These are phyloP conservation scores for Fusarium penzigii DNA, from an alignment of 2,329 filamentous ascomycete genomes.

Conservation along the genomic window DNA sequence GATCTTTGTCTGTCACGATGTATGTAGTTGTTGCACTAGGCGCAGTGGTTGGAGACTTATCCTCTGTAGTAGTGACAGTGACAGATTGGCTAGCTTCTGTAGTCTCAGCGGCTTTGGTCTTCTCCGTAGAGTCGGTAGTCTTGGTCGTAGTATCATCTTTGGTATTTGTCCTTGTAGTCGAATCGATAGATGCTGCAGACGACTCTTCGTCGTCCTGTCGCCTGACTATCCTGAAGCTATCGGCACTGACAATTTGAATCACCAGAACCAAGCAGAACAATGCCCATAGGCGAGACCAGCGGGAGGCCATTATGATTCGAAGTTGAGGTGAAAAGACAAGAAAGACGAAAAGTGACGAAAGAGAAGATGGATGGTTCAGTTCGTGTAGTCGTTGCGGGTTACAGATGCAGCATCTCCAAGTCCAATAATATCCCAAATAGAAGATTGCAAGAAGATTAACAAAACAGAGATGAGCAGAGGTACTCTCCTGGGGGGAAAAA, in stretches of 20 bases:
- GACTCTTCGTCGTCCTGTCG: constrained; percentile 35
- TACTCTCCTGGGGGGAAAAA: too few species aligned
- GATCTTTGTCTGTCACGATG: constrained; percentile 15
- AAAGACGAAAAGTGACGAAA: too few species aligned
- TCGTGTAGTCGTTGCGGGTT: too few species aligned
- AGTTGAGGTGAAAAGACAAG: too few species aligned
- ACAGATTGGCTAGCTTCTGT: constrained; percentile 9
- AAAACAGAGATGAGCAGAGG: too few species aligned
- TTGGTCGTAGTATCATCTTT: constrained; percentile 12
- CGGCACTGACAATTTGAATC: constrained; percentile 39
- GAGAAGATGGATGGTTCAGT: too few species aligned
- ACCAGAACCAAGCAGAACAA: constrained; percentile 42
- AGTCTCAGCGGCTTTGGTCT: constrained; percentile 12
- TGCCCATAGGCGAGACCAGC: constrained; percentile 36
- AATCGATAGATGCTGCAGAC: constrained; percentile 14
- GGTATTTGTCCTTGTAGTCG: constrained; percentile 8
- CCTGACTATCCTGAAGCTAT: constrained; percentile 32
- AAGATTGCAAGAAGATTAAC: too few species aligned
- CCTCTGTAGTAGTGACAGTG: constrained; percentile 14
- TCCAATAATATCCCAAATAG: too few species aligned
- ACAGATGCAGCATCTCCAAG: too few species aligned
- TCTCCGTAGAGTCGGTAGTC: constrained; percentile 12
- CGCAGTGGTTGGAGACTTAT: constrained; percentile 11
- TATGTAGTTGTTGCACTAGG: constrained; percentile 22
- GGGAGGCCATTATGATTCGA: constrained; percentile 35